These are phyloP conservation scores for Hypoxylon fuscum DNA, from an alignment of 495 filamentous ascomycete genomes.

Conservation along the genomic window DNA sequence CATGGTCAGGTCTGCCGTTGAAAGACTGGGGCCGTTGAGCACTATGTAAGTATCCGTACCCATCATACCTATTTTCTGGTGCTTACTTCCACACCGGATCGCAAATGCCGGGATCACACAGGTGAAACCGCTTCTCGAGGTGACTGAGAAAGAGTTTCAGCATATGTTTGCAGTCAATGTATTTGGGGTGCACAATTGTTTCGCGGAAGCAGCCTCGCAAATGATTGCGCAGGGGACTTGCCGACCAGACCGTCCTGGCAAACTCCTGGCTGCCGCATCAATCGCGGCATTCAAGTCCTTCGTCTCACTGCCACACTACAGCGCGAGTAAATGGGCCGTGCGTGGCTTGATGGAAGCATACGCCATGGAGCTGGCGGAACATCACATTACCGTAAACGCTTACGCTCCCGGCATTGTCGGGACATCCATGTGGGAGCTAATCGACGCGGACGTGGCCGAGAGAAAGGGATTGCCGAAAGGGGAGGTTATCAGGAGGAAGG, in stretches of 20 bases:
- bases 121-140: conserved; percentile 60
- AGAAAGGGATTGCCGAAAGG: conserved; percentile 57
- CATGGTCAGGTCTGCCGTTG: conserved; percentile 58
- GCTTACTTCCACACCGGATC: conserved; percentile 39
- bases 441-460: conserved; percentile 62
- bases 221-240: conserved; percentile 59
- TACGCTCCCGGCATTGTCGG: conserved; percentile 71
- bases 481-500: conserved; percentile 59
- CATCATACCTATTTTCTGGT: background rate
- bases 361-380: conserved; percentile 64
- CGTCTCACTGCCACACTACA: conserved; percentile 62
- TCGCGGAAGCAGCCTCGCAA: conserved; percentile 61
- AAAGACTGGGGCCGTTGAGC: conserved; percentile 61
- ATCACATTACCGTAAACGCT: conserved; percentile 69
- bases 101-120: conserved; percentile 70
- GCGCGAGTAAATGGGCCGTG: conserved; percentile 68
- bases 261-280: conserved; percentile 63
- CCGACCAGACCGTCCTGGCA: conserved; percentile 48
- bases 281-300: conserved; percentile 67
- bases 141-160: conserved; percentile 59
- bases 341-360: conserved; percentile 66
- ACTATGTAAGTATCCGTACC: conserved; percentile 52
- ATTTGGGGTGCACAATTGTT: conserved; percentile 66
- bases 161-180: conserved; percentile 65
- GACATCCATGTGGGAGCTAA: conserved; percentile 68